phyloP scores from a whole-genome alignment of 2,329 filamentous ascomycete genomes.

The Aspergillus pseudoterreus region DNA sequence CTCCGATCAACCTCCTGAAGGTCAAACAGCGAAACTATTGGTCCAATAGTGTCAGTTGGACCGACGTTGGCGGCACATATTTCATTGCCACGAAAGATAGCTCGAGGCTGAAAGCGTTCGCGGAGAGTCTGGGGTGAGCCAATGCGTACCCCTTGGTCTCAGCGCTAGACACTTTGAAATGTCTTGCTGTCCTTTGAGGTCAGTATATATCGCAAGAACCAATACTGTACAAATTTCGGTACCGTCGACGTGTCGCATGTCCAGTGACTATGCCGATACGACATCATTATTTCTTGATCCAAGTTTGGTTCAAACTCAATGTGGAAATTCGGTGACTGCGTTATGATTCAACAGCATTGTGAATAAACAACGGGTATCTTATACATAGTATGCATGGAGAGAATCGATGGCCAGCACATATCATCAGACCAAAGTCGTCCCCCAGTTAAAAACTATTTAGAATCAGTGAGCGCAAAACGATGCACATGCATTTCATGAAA shows the following conservation, averaged over 20 bases:
- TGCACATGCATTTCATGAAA: constrained; percentile 29
- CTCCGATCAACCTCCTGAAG: constrained; percentile 75
- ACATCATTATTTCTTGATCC: constrained; percentile 1
- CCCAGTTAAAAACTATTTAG: not conserved
- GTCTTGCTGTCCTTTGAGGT: not conserved
- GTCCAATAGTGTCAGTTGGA: constrained; percentile 80
- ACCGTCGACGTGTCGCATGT: not conserved
- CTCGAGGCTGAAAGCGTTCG: constrained; percentile 50
- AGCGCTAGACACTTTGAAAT: not conserved
- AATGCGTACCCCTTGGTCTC: not conserved
- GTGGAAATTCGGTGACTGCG: not conserved
- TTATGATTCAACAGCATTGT: constrained; percentile 5
- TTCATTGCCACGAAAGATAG: constrained; percentile 80
- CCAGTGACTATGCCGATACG: not conserved
- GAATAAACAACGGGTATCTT: constrained; percentile 9
- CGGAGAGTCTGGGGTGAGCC: constrained; percentile 32
- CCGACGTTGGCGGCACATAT: constrained; percentile 75
- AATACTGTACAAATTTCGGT: constrained; percentile 4
- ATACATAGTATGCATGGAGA: constrained; percentile 6
- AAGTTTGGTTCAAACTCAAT: constrained; percentile 1
- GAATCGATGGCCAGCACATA: not conserved
- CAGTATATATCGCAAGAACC: not conserved
- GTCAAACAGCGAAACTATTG: constrained; percentile 71
- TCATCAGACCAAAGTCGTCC: not conserved
- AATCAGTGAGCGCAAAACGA: not conserved